These are phyloP conservation scores for Adiantum capillusveneris DNA, from an alignment of 75 land plant species.

Conservation along the genomic window DNA sequence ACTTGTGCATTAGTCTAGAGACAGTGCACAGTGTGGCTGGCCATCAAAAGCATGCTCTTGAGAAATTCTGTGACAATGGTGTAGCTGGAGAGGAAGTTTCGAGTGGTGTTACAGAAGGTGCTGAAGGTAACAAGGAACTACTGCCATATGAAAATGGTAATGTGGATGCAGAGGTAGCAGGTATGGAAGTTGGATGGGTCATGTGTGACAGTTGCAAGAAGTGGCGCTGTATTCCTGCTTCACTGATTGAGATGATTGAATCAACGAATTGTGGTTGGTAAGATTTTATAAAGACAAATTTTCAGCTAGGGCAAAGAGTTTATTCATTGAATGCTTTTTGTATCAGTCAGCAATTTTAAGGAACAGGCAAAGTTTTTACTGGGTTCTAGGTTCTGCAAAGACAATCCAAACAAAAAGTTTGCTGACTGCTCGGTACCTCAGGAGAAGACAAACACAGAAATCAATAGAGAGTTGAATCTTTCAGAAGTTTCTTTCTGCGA, in stretches of 20 bases:
- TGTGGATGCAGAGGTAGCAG: neutral
- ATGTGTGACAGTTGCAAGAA: conserved; percentile 77
- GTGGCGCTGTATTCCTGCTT: conserved; percentile 74
- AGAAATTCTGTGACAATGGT: conserved; percentile 9
- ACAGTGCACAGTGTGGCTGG: neutral
- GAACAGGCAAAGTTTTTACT: neutral
- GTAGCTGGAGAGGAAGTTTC: conserved; percentile 23
- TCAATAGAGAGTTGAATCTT: conserved; percentile 72
- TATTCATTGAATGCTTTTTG: neutral
- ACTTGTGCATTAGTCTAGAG: neutral
- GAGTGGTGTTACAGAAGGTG: conserved; percentile 36
- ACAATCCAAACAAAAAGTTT: conserved; percentile 66
- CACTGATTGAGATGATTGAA: conserved; percentile 55
- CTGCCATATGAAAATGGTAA: conserved; percentile 11
- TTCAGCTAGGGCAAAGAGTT: neutral
- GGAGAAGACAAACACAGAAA: conserved; percentile 80
- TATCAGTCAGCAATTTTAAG: neutral
- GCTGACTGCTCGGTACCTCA: conserved; percentile 82
- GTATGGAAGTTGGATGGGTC: conserved; percentile 52
- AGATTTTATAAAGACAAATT: conserved; percentile 10
- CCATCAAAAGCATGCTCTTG: neutral
- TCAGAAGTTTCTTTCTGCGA: conserved; percentile 66
- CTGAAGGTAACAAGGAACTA: conserved; percentile 1
- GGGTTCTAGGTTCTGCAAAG: conserved; percentile 70
- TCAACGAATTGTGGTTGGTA: conserved; percentile 66